phyloP scores from a whole-genome alignment of 2,329 filamentous ascomycete species.

The Trichoderma sp. region DNA sequence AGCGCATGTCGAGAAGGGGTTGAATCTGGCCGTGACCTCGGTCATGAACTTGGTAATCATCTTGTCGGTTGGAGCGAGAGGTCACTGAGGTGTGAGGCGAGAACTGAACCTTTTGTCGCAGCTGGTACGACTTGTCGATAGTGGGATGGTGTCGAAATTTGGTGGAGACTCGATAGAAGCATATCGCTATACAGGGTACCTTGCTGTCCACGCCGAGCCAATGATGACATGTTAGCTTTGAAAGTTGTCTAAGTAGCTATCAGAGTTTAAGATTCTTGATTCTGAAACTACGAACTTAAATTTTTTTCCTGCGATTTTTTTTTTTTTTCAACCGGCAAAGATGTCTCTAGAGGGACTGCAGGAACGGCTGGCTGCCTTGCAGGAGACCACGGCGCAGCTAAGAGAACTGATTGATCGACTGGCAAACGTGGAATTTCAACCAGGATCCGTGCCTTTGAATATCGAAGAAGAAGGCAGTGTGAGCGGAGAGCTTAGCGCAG shows the following conservation, averaged over 20 bases:
- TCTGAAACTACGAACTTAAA: neutral
- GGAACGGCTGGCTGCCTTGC: slow-evolving; percentile 60
- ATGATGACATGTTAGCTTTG: slow-evolving; percentile 20
- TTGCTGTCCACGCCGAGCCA: neutral
- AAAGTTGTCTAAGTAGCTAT: neutral
- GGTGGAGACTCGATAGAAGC: slow-evolving; percentile 23
- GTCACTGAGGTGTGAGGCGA: slow-evolving; percentile 1
- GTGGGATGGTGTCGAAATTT: slow-evolving; percentile 22
- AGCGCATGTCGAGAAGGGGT: slow-evolving; percentile 79
- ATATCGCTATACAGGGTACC: slow-evolving; percentile 26
- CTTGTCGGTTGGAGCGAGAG: slow-evolving; percentile 33
- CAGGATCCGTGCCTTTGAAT: slow-evolving; percentile 57
- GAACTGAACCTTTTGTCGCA: neutral
- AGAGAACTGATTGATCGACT: slow-evolving; percentile 62
- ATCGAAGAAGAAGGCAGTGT: slow-evolving; percentile 53
- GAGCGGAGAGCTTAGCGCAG: slow-evolving; percentile 71
- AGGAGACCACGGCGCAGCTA: slow-evolving; percentile 62
- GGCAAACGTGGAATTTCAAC: slow-evolving; percentile 58
- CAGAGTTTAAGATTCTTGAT: neutral
- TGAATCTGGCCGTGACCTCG: slow-evolving; percentile 83
- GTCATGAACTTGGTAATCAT: slow-evolving; percentile 90
- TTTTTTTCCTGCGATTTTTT: neutral
- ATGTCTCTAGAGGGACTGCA: slow-evolving; percentile 64
- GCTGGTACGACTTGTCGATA: neutral
- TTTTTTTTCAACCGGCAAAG: slow-evolving; percentile 9